A percentile compares a stretch with the other conserved stretches of the same genome.
phyloP scores from a whole-genome alignment of 176 grass and related monocot genomes.

The Rhipidocladum racemiflorum region DNA sequence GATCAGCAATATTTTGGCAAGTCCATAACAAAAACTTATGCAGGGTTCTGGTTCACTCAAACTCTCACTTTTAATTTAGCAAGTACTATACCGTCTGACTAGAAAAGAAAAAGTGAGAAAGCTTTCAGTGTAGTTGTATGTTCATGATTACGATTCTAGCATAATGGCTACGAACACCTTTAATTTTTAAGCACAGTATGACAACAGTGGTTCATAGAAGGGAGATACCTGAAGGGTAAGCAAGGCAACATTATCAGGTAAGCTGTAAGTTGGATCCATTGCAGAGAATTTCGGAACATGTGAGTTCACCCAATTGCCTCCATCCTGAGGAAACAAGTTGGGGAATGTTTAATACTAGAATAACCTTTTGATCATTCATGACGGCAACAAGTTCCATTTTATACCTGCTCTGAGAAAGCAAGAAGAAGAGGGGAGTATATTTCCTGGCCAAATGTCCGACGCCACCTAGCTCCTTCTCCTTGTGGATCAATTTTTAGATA shows the following conservation, averaged over 20 bases:
- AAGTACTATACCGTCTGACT: neutral
- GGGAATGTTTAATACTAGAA: constrained; percentile 16
- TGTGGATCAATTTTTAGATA: constrained; percentile 83
- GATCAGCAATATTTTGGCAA: neutral
- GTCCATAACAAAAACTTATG: neutral
- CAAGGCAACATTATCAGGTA: constrained; percentile 92
- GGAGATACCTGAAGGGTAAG: constrained; percentile 77
- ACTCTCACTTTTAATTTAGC: neutral
- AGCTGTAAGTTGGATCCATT: constrained; percentile 84
- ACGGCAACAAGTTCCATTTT: constrained; percentile 13
- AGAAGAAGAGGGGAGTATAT: constrained; percentile 94
- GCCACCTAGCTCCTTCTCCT: constrained; percentile 85
- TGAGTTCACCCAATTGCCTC: constrained; percentile 71
- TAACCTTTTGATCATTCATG: constrained; percentile 13
- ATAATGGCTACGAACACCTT: neutral
- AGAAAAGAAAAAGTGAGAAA: neutral
- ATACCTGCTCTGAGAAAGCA: constrained; percentile 88
- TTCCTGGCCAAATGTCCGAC: constrained; percentile 87
- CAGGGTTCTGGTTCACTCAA: neutral
- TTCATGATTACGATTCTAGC: neutral
- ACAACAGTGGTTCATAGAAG: neutral
- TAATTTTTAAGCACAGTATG: neutral
- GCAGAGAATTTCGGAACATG: constrained; percentile 69
- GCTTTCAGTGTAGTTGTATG: neutral
- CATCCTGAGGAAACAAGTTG: constrained; percentile 56